Conservation (phyloP, 2,329 filamentous ascomycete genomes). For the Hymenoscyphus occultus region DNA sequence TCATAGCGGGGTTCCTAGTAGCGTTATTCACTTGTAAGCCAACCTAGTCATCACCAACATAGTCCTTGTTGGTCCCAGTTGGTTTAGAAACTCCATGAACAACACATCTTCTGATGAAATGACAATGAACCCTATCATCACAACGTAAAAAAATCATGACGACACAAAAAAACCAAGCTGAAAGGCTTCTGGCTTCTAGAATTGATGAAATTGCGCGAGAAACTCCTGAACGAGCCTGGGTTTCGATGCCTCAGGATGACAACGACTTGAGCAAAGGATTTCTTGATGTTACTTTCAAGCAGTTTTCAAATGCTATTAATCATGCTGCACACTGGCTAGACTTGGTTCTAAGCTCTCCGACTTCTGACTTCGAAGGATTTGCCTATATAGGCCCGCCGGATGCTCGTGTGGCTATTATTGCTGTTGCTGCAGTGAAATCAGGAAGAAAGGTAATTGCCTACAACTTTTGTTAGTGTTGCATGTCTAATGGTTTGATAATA, state of each 20-base stretch:
- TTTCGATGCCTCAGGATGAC: neutral
- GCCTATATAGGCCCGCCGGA: constrained; percentile 11
- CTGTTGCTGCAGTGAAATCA: constrained; percentile 7
- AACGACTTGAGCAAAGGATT: constrained; percentile 2
- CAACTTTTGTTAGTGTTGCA: too few relatives aligned
- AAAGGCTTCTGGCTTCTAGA: neutral
- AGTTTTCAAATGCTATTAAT: constrained; percentile 5
- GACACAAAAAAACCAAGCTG: neutral
- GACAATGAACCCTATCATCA: too few relatives aligned
- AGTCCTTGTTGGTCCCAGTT: too few relatives aligned
- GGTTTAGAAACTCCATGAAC: too few relatives aligned
- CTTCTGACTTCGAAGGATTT: neutral
- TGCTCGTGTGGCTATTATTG: constrained; percentile 6
- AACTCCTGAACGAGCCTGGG: neutral
- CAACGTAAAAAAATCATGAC: too few relatives aligned
- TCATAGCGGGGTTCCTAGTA: too few relatives aligned
- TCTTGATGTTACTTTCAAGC: neutral
- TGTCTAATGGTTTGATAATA: neutral
- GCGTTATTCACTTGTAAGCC: too few relatives aligned
- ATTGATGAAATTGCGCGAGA: neutral
- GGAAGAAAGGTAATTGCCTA: neutral
- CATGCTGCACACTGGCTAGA: constrained; percentile 4
- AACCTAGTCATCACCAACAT: too few relatives aligned
- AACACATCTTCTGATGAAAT: too few relatives aligned
- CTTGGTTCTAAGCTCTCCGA: neutral